Evolutionary conservation across 768 basidiomycete species (phyloP), one percentile per base, ranked within the genome.

Genomic region (Amanita rimosa): DNA sequence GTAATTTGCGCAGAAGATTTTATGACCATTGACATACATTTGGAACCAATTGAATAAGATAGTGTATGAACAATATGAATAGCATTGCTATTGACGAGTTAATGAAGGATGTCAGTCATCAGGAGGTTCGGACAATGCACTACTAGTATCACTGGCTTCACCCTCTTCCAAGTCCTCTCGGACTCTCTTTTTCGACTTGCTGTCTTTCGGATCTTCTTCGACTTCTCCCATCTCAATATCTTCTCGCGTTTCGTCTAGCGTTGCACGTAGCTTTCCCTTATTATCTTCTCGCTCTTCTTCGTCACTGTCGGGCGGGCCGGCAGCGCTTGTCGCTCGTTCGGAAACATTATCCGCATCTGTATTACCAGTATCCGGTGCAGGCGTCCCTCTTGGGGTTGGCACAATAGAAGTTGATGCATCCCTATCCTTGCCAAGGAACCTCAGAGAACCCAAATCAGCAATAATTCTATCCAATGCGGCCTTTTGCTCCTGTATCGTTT

Each of bases 181-280:
- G 35, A 60, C 48, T 53, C 76, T 82, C 62, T 70, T 79, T 62
- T 77, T 81, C 22, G 60, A 63, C 55, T 78, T 69, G 31, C 55
- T 74, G 35, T 62, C 62, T 52, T 71, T 77, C 2, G 78, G 76
- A 46, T 78, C 76, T 58, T 91, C 88, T 52, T 85, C 81, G 3
- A 91, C 76, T 59, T 91, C 88, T n/a, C 88, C 88, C 88, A 91
- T 91, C 63, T 91, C 88, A 53, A 91, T 89, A 53, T 91, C 87
- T 54, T 85, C 75, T 14, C 48, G 48, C 27, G 40, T 16, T 24
- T 79, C 62, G 54, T 38, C 27, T 2, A 21, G 6, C 22, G 26
- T 44, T n/a, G 17, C 6, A 11, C n/a, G 10, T 14, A 19, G 24
- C 33, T 46, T 35, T 39, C 43, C 45, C 22, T 14, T n/a, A 7